Evolutionary conservation across 1,284 basidiomycete genomes (phyloP).

Genomic region (Moniliella sp.): DNA sequence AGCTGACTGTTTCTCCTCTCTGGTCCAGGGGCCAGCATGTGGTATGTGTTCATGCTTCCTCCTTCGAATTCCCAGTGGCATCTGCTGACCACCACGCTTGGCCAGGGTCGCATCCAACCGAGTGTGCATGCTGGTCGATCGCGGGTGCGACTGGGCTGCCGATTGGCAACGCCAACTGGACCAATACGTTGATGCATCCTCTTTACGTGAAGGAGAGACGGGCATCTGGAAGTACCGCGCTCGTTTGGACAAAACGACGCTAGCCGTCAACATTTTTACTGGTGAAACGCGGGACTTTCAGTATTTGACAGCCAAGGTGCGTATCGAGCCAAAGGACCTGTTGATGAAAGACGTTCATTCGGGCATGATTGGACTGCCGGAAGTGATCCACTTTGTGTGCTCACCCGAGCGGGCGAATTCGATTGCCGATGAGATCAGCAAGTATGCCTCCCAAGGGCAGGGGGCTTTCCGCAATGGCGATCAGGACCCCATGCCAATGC

Average conservation of each 20-base stretch:
- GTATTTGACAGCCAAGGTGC: constrained; percentile 54
- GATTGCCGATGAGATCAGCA: constrained; percentile 47
- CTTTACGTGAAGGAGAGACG: no score
- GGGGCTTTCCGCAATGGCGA: not conserved
- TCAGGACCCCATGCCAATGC: constrained; percentile 44
- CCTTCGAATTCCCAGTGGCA: no score
- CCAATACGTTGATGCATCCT: constrained; percentile 44
- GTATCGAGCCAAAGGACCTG: constrained; percentile 52
- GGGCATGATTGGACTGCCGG: constrained; percentile 36
- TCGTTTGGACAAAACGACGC: no score
- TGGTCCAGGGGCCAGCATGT: no score
- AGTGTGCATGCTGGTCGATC: constrained; percentile 63
- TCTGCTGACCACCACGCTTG: not conserved
- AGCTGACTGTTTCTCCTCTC: no score
- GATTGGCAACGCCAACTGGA: constrained; percentile 44
- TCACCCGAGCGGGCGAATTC: constrained; percentile 49
- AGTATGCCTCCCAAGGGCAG: constrained; percentile 26
- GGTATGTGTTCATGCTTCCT: constrained; percentile 35
- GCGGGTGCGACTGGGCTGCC: constrained; percentile 54
- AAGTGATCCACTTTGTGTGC: constrained; percentile 63
- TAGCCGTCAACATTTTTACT: constrained; percentile 55
- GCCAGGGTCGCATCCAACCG: constrained; percentile 44
- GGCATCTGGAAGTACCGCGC: constrained; percentile 40
- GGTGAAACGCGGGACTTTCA: constrained; percentile 55
- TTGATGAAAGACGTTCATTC: no score